A percentile compares a stretch with the other conserved stretches of the same genome.
These are phyloP conservation scores for Monoraphidium neglectum DNA, from an alignment of 139 green algal species.

Conservation along the genomic window DNA sequence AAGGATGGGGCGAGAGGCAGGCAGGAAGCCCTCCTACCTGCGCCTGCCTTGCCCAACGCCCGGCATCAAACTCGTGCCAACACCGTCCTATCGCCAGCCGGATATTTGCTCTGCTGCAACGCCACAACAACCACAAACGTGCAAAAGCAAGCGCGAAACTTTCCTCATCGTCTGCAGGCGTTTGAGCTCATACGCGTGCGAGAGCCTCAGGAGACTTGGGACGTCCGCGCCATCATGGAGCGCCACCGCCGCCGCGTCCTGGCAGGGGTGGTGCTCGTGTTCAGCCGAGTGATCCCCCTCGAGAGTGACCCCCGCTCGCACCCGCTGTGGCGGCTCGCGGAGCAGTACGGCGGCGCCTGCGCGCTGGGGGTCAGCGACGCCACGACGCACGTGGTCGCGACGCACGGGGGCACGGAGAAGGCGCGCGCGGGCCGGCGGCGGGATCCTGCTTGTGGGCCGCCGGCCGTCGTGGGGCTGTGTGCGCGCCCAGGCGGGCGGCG, in stretches of 20 bases:
- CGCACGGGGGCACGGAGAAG: conserved; percentile 64
- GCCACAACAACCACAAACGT: too few relatives aligned
- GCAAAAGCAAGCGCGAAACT: too few relatives aligned
- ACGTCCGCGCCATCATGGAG: conserved; percentile 33
- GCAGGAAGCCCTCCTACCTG: too few relatives aligned
- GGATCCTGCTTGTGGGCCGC: background rate
- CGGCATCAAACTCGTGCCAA: too few relatives aligned
- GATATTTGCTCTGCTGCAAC: too few relatives aligned
- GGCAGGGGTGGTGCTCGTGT: conserved; percentile 51
- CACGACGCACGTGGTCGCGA: conserved; percentile 67
- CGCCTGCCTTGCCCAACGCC: too few relatives aligned
- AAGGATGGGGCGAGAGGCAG: too few relatives aligned
- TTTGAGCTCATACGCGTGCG: conserved; percentile 24
- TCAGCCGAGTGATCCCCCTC: conserved; percentile 66
- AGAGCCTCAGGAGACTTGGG: conserved; percentile 14
- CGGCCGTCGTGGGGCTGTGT: background rate
- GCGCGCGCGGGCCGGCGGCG: conserved; percentile 5
- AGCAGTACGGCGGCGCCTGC: conserved; percentile 58
- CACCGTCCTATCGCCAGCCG: too few relatives aligned
- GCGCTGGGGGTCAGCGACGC: conserved; percentile 14
- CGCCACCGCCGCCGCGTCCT: conserved; percentile 31
- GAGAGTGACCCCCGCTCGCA: conserved; percentile 44
- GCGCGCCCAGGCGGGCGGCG: background rate
- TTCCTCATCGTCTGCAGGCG: background rate
- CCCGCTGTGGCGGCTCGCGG: conserved; percentile 63